Conservation (phyloP, 352 stramenopile genomes). For the Pythium aquatile region DNA sequence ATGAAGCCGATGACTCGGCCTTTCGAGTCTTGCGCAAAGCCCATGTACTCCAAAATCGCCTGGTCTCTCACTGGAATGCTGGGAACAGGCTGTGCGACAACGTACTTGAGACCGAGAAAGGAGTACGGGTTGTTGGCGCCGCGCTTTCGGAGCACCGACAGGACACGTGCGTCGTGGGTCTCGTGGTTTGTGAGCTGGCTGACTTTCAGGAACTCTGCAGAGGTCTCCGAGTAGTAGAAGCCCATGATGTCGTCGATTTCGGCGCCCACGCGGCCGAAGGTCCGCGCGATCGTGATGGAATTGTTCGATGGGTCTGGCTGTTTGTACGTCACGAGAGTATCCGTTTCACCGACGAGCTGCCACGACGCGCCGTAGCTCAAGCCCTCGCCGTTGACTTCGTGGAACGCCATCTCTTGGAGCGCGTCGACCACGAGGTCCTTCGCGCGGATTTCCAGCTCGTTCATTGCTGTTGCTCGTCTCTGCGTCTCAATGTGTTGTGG, state of each 20-base stretch:
- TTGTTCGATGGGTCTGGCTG: slow-evolving; percentile 5
- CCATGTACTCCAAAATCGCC: slow-evolving; percentile 23
- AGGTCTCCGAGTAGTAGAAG: slow-evolving; percentile 23
- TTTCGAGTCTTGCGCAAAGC: slow-evolving; percentile 21
- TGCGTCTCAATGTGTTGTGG: neutral
- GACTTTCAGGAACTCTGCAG: slow-evolving; percentile 16
- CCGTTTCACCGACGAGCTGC: slow-evolving; percentile 20
- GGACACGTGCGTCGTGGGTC: slow-evolving; percentile 15
- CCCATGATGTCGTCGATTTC: slow-evolving; percentile 22
- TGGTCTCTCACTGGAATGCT: slow-evolving; percentile 13
- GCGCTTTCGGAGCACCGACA: slow-evolving; percentile 6
- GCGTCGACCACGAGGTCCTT: slow-evolving; percentile 22
- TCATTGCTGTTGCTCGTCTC: slow-evolving; percentile 1
- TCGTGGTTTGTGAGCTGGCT: slow-evolving; percentile 16
- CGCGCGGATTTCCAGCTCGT: slow-evolving; percentile 11
- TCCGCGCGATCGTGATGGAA: slow-evolving; percentile 5
- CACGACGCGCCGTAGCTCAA: slow-evolving; percentile 14
- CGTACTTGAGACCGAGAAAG: slow-evolving; percentile 24
- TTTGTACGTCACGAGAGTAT: slow-evolving; percentile 21
- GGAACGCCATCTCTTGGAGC: slow-evolving; percentile 23
- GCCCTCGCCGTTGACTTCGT: slow-evolving; percentile 22
- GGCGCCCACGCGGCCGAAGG: slow-evolving; percentile 16
- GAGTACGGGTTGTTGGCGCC: slow-evolving; percentile 3
- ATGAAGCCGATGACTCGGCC: slow-evolving; percentile 18
- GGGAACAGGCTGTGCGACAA: slow-evolving; percentile 9